Base-by-base conservation (phyloP, 768 basidiomycete genomes). In the Phanerodontia chrysosporium region DNA sequence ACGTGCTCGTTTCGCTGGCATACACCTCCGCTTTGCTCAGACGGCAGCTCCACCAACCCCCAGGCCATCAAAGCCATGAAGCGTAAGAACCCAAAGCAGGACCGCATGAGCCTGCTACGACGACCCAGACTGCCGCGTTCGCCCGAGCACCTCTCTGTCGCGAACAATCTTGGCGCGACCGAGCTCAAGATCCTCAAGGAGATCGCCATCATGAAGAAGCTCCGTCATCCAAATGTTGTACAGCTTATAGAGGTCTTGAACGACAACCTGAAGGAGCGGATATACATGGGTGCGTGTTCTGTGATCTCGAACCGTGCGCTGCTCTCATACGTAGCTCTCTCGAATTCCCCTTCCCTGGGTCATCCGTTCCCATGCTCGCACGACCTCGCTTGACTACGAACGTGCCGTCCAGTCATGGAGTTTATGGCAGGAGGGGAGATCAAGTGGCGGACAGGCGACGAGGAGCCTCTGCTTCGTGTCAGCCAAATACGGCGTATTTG, bases 181-280 rank as follows among this genome's bases (percentile, higher is more conserved):
- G 92, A 93, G 69, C 80, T 84, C 62, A 92, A 93, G 75, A 93
- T 97, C 62, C 81, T 85, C 64, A 88, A 87, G 72, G 96, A 98
- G 75, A 95, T 98, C 59, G 97, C 97, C 2, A 95, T 98, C 72
- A 97, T 99, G 92, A 98, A 98, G 78, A 95, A 97, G 70, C 89
- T 92, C 67, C 78, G 86, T 49, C 94, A 97, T 68, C 87, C 90
- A 0, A 87, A 97, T 70, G 86, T 97, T 59, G 94, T 98, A 12
- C 80, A 88, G 62, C 80, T 99, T 58, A 85, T 86, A 65, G 95
- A 98, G 72, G 94, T 98, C 69, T 95, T 99, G 61, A 95, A 98
- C 72, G 97, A 98, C 73, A 83, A 86, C 45, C 81, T 89, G 63
- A 83, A 83, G 51, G 88, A 91, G 66, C 90, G 89, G 74, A 90